These are phyloP conservation scores for Gossypium thurberi DNA, from an alignment of 345 rosid species.

Conservation along the genomic window DNA sequence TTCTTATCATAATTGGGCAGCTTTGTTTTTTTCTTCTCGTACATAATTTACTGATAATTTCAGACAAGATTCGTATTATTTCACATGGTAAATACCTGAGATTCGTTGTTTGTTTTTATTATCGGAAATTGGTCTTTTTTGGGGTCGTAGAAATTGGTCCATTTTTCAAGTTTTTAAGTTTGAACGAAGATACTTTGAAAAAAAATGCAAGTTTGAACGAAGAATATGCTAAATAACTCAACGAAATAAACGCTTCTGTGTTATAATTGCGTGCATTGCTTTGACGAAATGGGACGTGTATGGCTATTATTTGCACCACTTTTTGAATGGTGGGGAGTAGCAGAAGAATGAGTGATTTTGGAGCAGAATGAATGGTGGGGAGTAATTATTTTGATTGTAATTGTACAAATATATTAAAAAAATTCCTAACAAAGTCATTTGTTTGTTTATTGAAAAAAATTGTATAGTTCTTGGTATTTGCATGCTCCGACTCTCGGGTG, in stretches of 20 bases:
- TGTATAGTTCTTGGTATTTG: slow-evolving; percentile 85
- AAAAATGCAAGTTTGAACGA: not conserved
- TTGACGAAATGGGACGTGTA: slow-evolving; percentile 3
- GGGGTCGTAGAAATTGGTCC: not conserved
- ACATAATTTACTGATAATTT: not conserved
- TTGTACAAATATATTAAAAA: too few relatives aligned
- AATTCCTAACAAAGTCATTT: not conserved
- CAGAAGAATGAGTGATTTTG: not conserved
- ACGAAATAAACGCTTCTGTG: not conserved
- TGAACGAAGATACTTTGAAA: not conserved
- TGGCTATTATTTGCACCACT: not conserved
- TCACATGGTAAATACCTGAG: not conserved
- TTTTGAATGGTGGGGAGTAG: slow-evolving; percentile 1
- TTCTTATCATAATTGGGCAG: not conserved
- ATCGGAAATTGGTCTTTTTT: not conserved
- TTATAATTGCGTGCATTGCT: not conserved
- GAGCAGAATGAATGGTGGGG: too few relatives aligned
- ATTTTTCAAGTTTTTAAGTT: not conserved
- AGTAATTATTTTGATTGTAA: too few relatives aligned
- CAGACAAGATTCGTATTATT: not conserved
- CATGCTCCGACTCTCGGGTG: slow-evolving; percentile 96
- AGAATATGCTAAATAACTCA: not conserved
- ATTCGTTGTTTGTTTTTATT: not conserved
- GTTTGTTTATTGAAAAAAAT: not conserved
- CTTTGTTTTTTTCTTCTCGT: not conserved